A percentile compares a stretch with the other conserved stretches of the same genome.
Conservation (phyloP, 768 basidiomycete genomes). For the Kwoniella botswanensis region DNA sequence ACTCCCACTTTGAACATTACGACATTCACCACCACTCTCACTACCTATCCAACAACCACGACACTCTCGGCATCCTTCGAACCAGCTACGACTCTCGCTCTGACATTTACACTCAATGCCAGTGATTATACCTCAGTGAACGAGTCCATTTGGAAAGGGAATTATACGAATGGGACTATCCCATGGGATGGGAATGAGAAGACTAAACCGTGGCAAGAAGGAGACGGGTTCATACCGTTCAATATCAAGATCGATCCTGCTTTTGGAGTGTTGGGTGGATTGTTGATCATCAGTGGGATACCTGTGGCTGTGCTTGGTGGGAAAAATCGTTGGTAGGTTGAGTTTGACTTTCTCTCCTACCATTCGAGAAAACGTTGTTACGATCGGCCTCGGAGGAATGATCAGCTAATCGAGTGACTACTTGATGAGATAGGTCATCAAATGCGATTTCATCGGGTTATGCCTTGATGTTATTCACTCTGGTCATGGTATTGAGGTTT, state of each 20-base stretch:
- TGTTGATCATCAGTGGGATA: constrained; percentile 86
- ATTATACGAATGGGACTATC: constrained; percentile 31
- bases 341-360: constrained; percentile 13
- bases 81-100: constrained; percentile 53
- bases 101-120: constrained; percentile 46
- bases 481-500: constrained; percentile 71
- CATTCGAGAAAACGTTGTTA: background rate
- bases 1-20: constrained; percentile 21
- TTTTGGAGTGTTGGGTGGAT: constrained; percentile 83
- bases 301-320: constrained; percentile 91
- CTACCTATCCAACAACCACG: constrained; percentile 54
- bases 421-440: constrained; percentile 70
- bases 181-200: constrained; percentile 18
- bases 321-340: constrained; percentile 86
- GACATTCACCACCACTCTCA: constrained; percentile 45
- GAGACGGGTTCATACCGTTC: constrained; percentile 57
- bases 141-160: constrained; percentile 28
- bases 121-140: constrained; percentile 18
- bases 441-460: constrained; percentile 94
- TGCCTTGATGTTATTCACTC: constrained; percentile 79
- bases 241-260: constrained; percentile 80
- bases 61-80: constrained; percentile 42
- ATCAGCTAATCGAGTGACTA: constrained; percentile 11
- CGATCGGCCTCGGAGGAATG: background rate
- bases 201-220: constrained; percentile 44